Evolutionary conservation across 257 asterid genomes (phyloP).

Genomic region (Phtheirospermum japonicum): DNA sequence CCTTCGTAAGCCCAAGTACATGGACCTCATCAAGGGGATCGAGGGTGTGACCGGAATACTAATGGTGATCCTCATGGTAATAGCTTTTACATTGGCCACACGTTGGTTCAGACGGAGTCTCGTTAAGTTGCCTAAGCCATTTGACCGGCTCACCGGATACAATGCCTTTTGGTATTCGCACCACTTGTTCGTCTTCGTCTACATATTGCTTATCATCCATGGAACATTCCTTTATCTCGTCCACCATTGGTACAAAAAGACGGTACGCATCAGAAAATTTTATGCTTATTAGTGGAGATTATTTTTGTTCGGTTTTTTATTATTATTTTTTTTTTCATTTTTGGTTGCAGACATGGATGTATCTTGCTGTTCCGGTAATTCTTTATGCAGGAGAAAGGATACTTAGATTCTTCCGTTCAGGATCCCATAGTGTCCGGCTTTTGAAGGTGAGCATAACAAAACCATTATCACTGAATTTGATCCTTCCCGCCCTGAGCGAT

Average conservation of each 20-base stretch:
- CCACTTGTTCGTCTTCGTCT: conserved; percentile 75
- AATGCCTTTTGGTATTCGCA: conserved; percentile 97
- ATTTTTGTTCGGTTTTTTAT: background rate
- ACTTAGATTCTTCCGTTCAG: conserved; percentile 83
- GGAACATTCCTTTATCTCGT: conserved; percentile 75
- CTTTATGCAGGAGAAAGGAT: conserved; percentile 88
- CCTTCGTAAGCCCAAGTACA: conserved; percentile 45
- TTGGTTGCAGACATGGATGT: conserved; percentile 88
- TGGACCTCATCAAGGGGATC: conserved; percentile 59
- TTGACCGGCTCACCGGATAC: conserved; percentile 90
- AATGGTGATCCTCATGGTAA: conserved; percentile 69
- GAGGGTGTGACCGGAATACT: conserved; percentile 86
- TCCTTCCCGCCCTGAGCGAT: too few relatives aligned
- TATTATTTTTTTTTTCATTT: background rate
- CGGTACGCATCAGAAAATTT: conserved; percentile 49
- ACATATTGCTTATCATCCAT: conserved; percentile 74
- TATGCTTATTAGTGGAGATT: background rate
- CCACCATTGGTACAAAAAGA: conserved; percentile 68
- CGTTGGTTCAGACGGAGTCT: conserved; percentile 83
- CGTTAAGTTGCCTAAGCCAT: conserved; percentile 83
- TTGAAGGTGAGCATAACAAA: conserved; percentile 53
- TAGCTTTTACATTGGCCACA: conserved; percentile 85
- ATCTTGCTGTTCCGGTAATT: conserved; percentile 82
- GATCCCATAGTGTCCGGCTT: conserved; percentile 61
- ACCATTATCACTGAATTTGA: background rate